Base-by-base conservation (phyloP, 2,329 filamentous ascomycete species). In the Bipolaris victoriae region DNA sequence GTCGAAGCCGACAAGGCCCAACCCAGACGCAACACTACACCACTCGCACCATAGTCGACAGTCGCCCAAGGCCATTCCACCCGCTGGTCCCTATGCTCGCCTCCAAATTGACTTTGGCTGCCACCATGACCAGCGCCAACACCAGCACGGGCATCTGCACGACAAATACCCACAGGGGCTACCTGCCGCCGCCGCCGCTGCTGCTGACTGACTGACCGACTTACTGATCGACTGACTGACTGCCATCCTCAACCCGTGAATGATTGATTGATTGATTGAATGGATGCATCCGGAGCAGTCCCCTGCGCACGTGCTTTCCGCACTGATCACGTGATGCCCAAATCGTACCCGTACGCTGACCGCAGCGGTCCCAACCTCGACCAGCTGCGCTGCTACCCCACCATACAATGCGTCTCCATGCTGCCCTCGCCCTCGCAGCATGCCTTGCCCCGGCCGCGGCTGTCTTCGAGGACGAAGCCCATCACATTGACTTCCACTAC, bases 401-500 rank as follows among this genome's bases (percentile, higher is more conserved):
- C 60, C 50, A 29, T 52, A 77, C 70, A 54, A 77, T 77, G 75
- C 75, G 72, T 67, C 52, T 76, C 52, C 57, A 72, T 74, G 74
- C 67, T 68, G 68, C 69, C 35, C 59, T 76, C 46, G 61, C 66
- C 64, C 64, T 75, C 60, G 69, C 71, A 69, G 74, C 75, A 60
- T 73, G 74, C 56, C 75, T 87, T 69, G 80, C 81, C 67, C 71
- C 82, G 72, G 80, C 85, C 49, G 74, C 78, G 71, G 91, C 92
- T 64, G 87, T 98, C 58, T 97, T 92, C 80, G 83, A 86, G 66
- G 95, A 99, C 74, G 94, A 99, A 77, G 92, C 96, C 66, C 93
- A 88, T 80, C 85, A 91, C 69, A 86, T 96, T 76, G 95, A 99
- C 79, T 98, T 92, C 80, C 94, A 98, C 79, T 88, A 96, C 80